Evolutionary conservation across 225 moss, liverwort and hornwort genomes (phyloP), one percentile per base, ranked within the genome.

Genomic region (Asterella californica): DNA sequence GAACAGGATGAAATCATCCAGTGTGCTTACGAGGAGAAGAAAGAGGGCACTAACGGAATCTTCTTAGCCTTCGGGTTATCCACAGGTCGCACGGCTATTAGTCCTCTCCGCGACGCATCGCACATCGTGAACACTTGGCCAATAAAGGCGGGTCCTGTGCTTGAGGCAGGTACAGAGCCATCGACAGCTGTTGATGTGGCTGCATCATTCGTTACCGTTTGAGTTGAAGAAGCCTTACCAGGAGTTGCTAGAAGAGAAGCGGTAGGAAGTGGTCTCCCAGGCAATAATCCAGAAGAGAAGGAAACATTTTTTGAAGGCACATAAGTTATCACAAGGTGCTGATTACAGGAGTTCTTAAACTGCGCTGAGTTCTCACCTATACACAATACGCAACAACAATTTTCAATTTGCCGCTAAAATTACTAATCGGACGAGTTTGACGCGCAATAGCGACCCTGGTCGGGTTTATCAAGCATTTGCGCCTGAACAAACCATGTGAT

Each of bases 41-140:
- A 89, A 45, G 86, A 74, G 53, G 91, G 91, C 87, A 94, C 81
- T 67, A 89, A 91, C 2, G 96, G 91, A 12, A 92, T 83, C 84
- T 89, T 90, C 78, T 83, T 87, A 29, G 91, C 81, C 83, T 91
- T 97, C 63, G 90, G 84, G 57, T 91, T 85, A 70, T 94, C 92
- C 8, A 88, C 84, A 24, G 93, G 94, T 57, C 94, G 87, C 36
- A 97, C 94, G 53, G 94, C 94, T 83, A 97, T 94, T 50, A 97
- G 89, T 7, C 94, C 96, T 70, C 94, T 88, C 21, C 92, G 86
- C 3, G 96, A 89, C 30, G 96, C 88, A 80, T 97, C 96, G 78
- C 96, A 97, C 96, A 97, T 97, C 25, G 96, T 93, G 78, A 93
- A 97, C 21, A 97, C 94, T 86, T 97, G 96, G 10, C 96, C 96